A percentile compares a stretch with the other conserved stretches of the same genome.
Conservation (phyloP, 1,284 basidiomycete genomes). For the Pyrrhoderma noxium region DNA sequence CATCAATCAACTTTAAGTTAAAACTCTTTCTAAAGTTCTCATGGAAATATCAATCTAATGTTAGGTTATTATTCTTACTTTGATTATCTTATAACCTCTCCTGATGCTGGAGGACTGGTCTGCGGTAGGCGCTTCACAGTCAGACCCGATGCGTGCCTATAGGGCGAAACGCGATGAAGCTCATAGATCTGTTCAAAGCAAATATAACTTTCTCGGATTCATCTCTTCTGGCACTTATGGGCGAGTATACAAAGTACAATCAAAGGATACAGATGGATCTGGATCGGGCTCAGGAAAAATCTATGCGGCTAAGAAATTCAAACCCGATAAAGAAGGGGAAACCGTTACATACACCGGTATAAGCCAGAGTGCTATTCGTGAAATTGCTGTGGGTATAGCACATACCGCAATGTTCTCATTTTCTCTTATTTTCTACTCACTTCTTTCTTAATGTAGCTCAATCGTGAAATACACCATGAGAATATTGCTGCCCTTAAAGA, state of each 20-base stretch:
- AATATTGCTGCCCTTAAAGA: slow-evolving; percentile 90
- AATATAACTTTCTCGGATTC: slow-evolving; percentile 93
- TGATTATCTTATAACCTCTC: not conserved
- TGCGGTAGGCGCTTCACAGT: slow-evolving; percentile 30
- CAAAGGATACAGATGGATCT: slow-evolving; percentile 35
- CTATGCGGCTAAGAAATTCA: slow-evolving; percentile 99
- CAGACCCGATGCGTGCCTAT: slow-evolving; percentile 81
- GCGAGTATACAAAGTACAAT: slow-evolving; percentile 93
- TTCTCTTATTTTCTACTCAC: not conserved
- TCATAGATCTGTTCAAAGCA: slow-evolving; percentile 62
- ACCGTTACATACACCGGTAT: slow-evolving; percentile 93
- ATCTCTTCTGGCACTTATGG: slow-evolving; percentile 98
- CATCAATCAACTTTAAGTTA: no score
- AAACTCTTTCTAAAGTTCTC: not conserved
- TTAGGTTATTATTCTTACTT: no score
- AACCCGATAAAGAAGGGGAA: slow-evolving; percentile 97
- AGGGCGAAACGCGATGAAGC: slow-evolving; percentile 68
- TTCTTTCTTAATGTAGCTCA: slow-evolving; percentile 49
- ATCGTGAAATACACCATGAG: slow-evolving; percentile 89
- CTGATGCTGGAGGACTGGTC: slow-evolving; percentile 31
- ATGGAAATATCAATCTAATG: no score
- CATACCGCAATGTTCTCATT: not conserved
- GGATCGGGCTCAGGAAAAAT: slow-evolving; percentile 54
- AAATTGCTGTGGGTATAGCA: slow-evolving; percentile 74
- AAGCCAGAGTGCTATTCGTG: slow-evolving; percentile 92